Conservation (phyloP, 1,284 basidiomycete genomes). For the Ustilago shanxiensis region DNA sequence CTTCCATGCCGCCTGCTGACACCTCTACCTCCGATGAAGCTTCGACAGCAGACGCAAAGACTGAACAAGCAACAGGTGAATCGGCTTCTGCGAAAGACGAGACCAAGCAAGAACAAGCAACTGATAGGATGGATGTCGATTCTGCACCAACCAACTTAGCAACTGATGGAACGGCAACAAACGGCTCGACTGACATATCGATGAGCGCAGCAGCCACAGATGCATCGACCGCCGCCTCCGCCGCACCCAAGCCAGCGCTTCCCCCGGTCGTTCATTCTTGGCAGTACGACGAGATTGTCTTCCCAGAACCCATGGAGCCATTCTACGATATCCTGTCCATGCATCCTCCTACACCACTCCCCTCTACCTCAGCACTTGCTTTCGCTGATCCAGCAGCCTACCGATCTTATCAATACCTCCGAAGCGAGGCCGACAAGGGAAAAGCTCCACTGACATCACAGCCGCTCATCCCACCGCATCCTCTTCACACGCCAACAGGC, state of each 20-base stretch:
- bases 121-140: conserved; percentile 35
- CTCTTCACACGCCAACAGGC: conserved; percentile 64
- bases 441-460: background rate
- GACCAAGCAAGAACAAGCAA: conserved; percentile 17
- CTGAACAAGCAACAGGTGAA: background rate
- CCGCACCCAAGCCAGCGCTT: conserved; percentile 36
- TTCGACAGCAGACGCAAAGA: background rate
- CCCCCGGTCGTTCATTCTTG: conserved; percentile 79
- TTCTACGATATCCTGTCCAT: conserved; percentile 86
- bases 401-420: conserved; percentile 45
- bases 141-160: conserved; percentile 9
- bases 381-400: conserved; percentile 58
- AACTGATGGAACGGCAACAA: conserved; percentile 10
- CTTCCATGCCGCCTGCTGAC: conserved; percentile 41
- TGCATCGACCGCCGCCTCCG: conserved; percentile 1
- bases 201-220: background rate
- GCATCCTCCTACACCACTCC: conserved; percentile 81
- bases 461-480: conserved; percentile 53
- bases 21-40: conserved; percentile 26
- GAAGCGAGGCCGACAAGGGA: conserved; percentile 19
- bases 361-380: conserved; percentile 58
- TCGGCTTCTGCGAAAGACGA: background rate
- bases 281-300: conserved; percentile 99
- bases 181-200: background rate
- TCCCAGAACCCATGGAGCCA: conserved; percentile 89